Conservation (phyloP, 208 protist species). For the Wallacemonas sp. region DNA sequence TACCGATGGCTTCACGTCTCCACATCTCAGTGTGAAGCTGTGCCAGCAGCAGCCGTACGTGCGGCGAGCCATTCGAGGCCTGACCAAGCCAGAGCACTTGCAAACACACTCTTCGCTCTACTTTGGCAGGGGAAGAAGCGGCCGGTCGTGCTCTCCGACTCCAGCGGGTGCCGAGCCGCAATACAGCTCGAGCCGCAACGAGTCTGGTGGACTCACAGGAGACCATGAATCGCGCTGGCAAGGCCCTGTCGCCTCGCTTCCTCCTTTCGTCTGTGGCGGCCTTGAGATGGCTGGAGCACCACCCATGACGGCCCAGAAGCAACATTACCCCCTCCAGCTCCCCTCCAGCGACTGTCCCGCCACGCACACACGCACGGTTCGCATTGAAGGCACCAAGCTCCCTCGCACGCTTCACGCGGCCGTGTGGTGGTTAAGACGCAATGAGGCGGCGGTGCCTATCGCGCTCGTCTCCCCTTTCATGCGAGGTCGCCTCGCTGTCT, state of each 20-base stretch:
- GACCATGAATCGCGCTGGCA: neutral
- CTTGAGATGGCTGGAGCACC: neutral
- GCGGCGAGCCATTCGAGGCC: no score
- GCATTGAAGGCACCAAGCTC: slow-evolving; percentile 5
- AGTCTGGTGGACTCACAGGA: neutral
- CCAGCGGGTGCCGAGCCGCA: no score
- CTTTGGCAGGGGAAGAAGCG: no score
- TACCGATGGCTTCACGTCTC: neutral
- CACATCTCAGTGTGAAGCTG: slow-evolving; percentile 3
- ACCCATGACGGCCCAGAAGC: neutral
- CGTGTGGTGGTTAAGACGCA: neutral
- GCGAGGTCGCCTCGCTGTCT: slow-evolving; percentile 6
- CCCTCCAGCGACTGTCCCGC: neutral
- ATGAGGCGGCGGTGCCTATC: neutral
- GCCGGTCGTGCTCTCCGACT: no score
- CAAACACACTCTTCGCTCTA: no score
- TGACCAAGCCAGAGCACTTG: no score
- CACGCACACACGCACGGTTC: slow-evolving; percentile 1
- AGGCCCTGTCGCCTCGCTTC: neutral
- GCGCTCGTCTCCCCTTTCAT: slow-evolving; percentile 5
- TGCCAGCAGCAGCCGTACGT: neutral
- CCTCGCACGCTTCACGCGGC: slow-evolving; percentile 2
- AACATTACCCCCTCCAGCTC: slow-evolving; percentile 6
- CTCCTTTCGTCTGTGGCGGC: neutral
- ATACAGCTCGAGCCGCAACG: no score